These are phyloP conservation scores for Aspergillus carlsbadensis DNA, from an alignment of 495 filamentous ascomycete species.

Conservation along the genomic window DNA sequence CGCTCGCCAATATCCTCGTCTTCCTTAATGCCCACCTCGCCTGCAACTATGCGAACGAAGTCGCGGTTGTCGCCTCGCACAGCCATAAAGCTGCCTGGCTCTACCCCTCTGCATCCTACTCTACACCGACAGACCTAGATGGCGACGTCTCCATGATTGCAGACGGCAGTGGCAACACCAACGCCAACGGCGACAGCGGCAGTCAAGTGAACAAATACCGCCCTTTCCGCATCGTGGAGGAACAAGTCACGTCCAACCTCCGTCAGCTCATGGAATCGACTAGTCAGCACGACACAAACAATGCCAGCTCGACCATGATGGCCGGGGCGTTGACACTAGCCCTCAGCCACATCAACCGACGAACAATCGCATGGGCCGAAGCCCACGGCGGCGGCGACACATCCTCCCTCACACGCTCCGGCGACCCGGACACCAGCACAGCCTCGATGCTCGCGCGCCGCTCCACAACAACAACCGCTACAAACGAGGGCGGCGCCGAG, in stretches of 20 bases:
- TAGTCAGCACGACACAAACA: conserved; percentile 52
- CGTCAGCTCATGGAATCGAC: conserved; percentile 67
- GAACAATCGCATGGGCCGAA: conserved; percentile 47
- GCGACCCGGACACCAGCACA: conserved; percentile 28
- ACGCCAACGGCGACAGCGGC: not conserved
- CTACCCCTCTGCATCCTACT: conserved; percentile 58
- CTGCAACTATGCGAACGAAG: conserved; percentile 86
- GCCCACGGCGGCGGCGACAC: conserved; percentile 43
- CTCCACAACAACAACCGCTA: conserved; percentile 31
- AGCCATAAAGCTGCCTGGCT: conserved; percentile 81
- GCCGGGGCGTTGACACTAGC: conserved; percentile 90
- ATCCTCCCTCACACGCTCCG: conserved; percentile 21
- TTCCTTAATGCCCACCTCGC: conserved; percentile 96
- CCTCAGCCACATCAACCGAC: conserved; percentile 79
- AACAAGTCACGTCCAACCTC: conserved; percentile 70
- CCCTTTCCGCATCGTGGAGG: conserved; percentile 82
- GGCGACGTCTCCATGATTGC: conserved; percentile 36
- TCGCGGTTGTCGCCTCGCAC: conserved; percentile 90
- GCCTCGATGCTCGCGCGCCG: not conserved
- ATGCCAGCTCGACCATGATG: conserved; percentile 73
- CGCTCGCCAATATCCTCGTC: conserved; percentile 86
- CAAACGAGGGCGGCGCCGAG: conserved; percentile 39
- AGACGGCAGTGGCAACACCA: not conserved
- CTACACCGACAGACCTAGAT: conserved; percentile 25
- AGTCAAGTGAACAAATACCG: conserved; percentile 84